phyloP scores from a whole-genome alignment of 2,329 filamentous ascomycete genomes.

The Trichoderma arundinaceum region DNA sequence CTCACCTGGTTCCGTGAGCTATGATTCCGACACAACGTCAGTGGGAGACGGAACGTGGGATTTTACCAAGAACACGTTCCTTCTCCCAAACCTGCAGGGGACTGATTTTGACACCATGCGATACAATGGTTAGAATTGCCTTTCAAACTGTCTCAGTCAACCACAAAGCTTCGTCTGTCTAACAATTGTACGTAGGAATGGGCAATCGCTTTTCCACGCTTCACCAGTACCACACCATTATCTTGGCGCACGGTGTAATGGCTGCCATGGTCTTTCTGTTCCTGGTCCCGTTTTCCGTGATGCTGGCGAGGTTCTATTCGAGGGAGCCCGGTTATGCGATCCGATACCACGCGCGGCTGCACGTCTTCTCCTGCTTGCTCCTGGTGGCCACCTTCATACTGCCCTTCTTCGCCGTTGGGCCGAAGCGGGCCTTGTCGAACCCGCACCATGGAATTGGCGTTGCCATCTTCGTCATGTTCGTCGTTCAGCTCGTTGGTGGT shows the following conservation, averaged over 20 bases:
- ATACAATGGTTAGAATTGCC: conserved; percentile 69
- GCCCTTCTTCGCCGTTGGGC: conserved; percentile 80
- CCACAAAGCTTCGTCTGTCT: conserved; percentile 13
- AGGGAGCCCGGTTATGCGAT: conserved; percentile 65
- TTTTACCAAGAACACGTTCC: conserved; percentile 74
- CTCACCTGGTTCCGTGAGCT: conserved; percentile 73
- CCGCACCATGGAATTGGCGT: conserved; percentile 85
- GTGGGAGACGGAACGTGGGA: conserved; percentile 88
- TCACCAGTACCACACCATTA: conserved; percentile 71
- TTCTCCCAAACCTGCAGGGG: conserved; percentile 77
- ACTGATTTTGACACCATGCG: conserved; percentile 81
- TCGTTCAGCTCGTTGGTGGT: conserved; percentile 74
- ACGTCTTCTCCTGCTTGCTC: conserved; percentile 71
- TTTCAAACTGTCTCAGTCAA: conserved; percentile 6
- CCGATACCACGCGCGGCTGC: conserved; percentile 74
- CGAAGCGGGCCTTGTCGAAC: conserved; percentile 73
- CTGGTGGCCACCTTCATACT: conserved; percentile 74
- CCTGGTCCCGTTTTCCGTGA: conserved; percentile 74
- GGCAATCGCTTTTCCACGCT: conserved; percentile 76
- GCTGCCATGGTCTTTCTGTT: conserved; percentile 76
- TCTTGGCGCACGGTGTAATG: conserved; percentile 74
- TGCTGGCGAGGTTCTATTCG: conserved; percentile 74
- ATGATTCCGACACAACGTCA: conserved; percentile 73
- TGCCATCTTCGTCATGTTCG: conserved; percentile 74
- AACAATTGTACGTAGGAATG: conserved; percentile 65